Base-by-base conservation (phyloP, 176 grass and related monocot species). In the Zoysia pacifica region DNA sequence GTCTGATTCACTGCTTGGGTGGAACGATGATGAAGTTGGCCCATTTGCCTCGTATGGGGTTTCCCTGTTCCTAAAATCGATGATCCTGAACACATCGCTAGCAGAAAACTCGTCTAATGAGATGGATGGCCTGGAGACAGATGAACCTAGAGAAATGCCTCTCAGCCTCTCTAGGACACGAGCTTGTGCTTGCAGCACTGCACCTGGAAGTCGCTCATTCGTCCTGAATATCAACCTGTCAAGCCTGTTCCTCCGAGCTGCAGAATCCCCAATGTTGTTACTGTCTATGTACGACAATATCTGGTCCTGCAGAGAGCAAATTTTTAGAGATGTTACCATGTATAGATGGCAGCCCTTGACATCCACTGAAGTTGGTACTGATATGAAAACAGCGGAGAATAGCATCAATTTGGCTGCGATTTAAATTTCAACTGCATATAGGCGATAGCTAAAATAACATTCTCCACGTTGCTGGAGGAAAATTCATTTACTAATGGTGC, bases 131-230 rank as follows among this genome's bases (percentile, higher is more conserved):
- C 93, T 96, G 45, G 76, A 82, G 41, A 67, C 11, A 90, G 86
- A 98, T 79, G 85, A 85, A 15, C 72, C 63, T 0, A 93, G 87
- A 84, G 93, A 93, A 79, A 93, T 58, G 48, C 93, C 90, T 89
- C 97, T 88, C 5, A 96, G 66, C 76, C 97, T 83, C 85, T 99
- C 93, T 15, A 90, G 77, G 87, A 99, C 89, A 51, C 97, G 89
- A 74, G 88, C 90, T 63, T 87, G 86, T 45, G 97, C 97, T 75
- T 91, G 97, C 64, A 89, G 67, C 39, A 99, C 88, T 1, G 90
- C 83, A 71, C 85, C 89, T 4, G 97, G 97, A 66, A 99, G 93
- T 39, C 86, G 86, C 18, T 91, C 90, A 49, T 83, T 91, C 82
- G 84, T 84, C 73, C 82, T 69, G 80, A 95, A 91, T 70, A 90